Evolutionary conservation across 2,329 filamentous ascomycete genomes (phyloP), one percentile per base, ranked within the genome.

Genomic region (Arthrobotrys sphaeroides): DNA sequence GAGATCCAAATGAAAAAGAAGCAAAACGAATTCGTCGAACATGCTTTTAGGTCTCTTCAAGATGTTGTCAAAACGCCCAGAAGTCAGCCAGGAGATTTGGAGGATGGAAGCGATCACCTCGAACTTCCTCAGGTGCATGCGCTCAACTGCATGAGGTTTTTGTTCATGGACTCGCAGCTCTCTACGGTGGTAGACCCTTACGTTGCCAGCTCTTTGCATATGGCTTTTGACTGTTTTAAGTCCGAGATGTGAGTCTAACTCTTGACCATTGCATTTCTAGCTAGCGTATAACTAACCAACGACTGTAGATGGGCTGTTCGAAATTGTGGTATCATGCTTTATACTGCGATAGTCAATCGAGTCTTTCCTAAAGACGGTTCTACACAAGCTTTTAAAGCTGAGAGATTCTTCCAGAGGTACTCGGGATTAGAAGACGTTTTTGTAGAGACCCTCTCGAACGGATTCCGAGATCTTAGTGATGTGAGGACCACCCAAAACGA

Each of bases 101-200:
- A 49, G n/a, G 13, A 26, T 3, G 51, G 24, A 20, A 45, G 22
- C 26, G 77, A 84, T 74, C 84, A 87, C 55, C 83, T 86, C 28
- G 85, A 91, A 42, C 84, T 98, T 3, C 91, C 93, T 0, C 94
- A 99, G 82, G 95, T 99, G 0, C 95, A 99, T 82, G 93, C 95
- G 0, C 87, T 97, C 81, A 99, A 99, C 81, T 97, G 92, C 75
- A 84, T 99, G 69, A 95, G 95, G 81, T 93, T 96, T 78, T 90
- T 97, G 1, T 95, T 97, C 82, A 94, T 92, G 69, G 93, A 90
- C 78, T 92, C 93, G 0, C 88, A 89, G 57, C 85, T 98, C 12
- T 87, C 91, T 26, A 88, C 88, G 66, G 87, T 87, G 62, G 91
- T 92, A 0, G 92, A 96, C 79, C 84, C 85, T 0, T 90, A 93